These are phyloP conservation scores for Curvularia lunata DNA, from an alignment of 2,329 filamentous ascomycete species.

Conservation along the genomic window DNA sequence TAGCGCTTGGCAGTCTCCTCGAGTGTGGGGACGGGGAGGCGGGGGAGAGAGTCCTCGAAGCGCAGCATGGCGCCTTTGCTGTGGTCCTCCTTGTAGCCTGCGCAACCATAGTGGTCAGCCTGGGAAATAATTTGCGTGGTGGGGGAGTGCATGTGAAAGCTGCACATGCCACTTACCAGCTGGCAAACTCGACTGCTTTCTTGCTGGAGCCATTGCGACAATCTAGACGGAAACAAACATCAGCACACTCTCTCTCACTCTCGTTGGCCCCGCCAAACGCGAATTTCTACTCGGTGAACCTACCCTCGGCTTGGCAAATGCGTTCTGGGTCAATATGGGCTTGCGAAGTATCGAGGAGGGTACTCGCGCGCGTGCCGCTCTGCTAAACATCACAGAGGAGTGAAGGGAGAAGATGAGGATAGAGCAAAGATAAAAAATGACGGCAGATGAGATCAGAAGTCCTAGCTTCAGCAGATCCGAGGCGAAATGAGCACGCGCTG, in stretches of 20 bases:
- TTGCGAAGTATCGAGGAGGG: slow-evolving; percentile 47
- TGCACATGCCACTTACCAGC: slow-evolving; percentile 47
- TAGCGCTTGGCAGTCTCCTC: slow-evolving; percentile 83
- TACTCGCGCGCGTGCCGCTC: slow-evolving; percentile 49
- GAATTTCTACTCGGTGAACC: slow-evolving; percentile 4
- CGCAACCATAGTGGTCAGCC: slow-evolving; percentile 2
- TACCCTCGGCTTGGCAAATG: slow-evolving; percentile 38
- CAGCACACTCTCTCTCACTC: slow-evolving; percentile 11
- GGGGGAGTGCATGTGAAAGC: slow-evolving; percentile 23
- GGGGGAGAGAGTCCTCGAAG: slow-evolving; percentile 84
- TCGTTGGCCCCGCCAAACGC: background rate
- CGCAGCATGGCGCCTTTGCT: slow-evolving; percentile 81
- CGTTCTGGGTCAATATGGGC: slow-evolving; percentile 36
- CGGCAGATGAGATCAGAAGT: slow-evolving; percentile 20
- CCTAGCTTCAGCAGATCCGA: slow-evolving; percentile 29
- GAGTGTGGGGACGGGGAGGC: slow-evolving; percentile 78
- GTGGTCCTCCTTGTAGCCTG: slow-evolving; percentile 80
- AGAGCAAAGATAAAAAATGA: slow-evolving; percentile 14
- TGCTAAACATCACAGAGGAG: slow-evolving; percentile 48
- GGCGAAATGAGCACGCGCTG: slow-evolving; percentile 32
- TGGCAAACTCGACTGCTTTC: slow-evolving; percentile 56
- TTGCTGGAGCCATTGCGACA: slow-evolving; percentile 44
- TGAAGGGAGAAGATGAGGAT: slow-evolving; percentile 4
- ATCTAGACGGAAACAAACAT: slow-evolving; percentile 31
- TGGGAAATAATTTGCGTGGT: slow-evolving; percentile 7